Conservation (phyloP, 768 basidiomycete species). For the Lepiota brunneoincarnata region DNA sequence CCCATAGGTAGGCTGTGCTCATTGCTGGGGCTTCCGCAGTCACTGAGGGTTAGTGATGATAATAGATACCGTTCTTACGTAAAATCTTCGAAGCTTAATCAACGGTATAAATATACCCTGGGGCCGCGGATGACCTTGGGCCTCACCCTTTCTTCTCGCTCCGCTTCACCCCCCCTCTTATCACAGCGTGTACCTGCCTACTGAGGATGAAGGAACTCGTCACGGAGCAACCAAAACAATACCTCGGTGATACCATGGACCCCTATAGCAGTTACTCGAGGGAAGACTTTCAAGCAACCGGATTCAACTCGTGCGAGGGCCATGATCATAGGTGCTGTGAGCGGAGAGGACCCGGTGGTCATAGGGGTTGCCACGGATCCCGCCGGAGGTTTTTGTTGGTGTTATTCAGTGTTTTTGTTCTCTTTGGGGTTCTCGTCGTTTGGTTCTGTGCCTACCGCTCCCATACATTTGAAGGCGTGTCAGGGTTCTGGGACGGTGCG, state of each 20-base stretch:
- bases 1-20: no score
- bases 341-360: background rate
- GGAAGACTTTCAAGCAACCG: background rate
- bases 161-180: no score
- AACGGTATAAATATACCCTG: background rate
- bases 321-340: background rate
- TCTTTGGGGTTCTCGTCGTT: background rate
- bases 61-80: no score
- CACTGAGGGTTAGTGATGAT: no score
- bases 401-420: background rate
- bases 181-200: background rate
- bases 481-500: background rate
- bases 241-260: background rate
- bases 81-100: background rate
- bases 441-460: background rate
- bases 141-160: background rate
- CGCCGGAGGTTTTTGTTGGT: background rate
- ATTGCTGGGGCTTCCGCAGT: no score
- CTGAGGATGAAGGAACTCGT: background rate
- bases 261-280: background rate
- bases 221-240: conserved; percentile 1
- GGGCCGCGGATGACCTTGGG: background rate
- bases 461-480: background rate
- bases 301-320: background rate
- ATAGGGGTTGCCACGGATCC: background rate